These are phyloP conservation scores for Angophora floribunda DNA, from an alignment of 345 rosid genomes.

Conservation along the genomic window DNA sequence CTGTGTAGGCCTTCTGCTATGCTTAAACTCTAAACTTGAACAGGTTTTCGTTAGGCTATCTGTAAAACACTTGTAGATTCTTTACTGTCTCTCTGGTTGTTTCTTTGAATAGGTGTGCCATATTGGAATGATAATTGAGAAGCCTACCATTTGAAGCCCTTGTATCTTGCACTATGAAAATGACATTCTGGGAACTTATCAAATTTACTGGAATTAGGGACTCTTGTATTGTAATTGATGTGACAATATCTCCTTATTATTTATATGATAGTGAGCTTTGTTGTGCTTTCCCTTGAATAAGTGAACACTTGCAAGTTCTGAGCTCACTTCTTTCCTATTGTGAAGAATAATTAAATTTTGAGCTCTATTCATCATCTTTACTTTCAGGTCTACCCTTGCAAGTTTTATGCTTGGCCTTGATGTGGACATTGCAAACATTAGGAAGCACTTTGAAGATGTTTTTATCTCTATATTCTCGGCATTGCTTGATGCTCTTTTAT, in stretches of 20 bases:
- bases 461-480: slow-evolving; percentile 69
- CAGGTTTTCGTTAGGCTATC: neutral
- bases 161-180: neutral
- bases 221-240: neutral
- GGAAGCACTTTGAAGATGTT: slow-evolving; percentile 43
- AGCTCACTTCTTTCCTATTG: neutral
- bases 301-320: neutral
- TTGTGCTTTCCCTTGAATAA: neutral
- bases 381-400: slow-evolving; percentile 73
- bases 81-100: neutral
- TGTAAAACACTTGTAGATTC: neutral
- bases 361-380: neutral
- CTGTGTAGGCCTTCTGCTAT: neutral
- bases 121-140: neutral
- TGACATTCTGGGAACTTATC: neutral
- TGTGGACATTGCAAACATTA: slow-evolving; percentile 21
- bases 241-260: neutral
- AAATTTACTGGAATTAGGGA: neutral
- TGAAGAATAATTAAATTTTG: neutral
- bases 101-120: neutral
- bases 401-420: slow-evolving; percentile 61
- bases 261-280: neutral
- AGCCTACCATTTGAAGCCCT: neutral
- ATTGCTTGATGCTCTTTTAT: slow-evolving; percentile 69
- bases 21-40: neutral